Conservation (phyloP, 2,329 filamentous ascomycete genomes). For the Alternaria triticimaculans region DNA sequence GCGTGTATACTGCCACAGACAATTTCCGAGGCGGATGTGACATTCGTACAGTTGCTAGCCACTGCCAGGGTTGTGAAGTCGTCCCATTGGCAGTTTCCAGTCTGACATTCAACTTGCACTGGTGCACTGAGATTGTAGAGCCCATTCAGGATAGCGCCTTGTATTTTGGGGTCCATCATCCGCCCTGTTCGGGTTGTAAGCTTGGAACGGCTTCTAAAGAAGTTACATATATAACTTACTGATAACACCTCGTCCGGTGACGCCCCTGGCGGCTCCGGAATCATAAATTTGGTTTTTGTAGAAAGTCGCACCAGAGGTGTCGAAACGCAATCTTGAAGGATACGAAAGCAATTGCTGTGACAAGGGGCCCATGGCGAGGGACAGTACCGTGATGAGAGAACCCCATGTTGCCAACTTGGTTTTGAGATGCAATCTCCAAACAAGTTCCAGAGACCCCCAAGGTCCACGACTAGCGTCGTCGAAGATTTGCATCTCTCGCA, state of each 20-base stretch:
- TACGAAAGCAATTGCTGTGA: constrained; percentile 5
- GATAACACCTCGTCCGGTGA: neutral
- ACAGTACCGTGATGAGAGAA: neutral
- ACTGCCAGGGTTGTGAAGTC: neutral
- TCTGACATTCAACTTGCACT: neutral
- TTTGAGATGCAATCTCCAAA: constrained; percentile 1
- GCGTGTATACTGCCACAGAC: neutral
- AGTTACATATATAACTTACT: too few species aligned
- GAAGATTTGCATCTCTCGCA: constrained; percentile 31
- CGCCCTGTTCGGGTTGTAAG: neutral
- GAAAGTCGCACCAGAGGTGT: neutral
- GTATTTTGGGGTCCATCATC: constrained; percentile 1
- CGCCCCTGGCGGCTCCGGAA: neutral
- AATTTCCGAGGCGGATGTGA: neutral
- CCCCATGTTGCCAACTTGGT: constrained; percentile 4
- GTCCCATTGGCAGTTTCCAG: constrained; percentile 5
- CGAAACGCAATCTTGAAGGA: neutral
- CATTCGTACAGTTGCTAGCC: neutral
- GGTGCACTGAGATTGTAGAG: constrained; percentile 8
- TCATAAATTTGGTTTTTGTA: neutral
- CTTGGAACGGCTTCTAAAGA: neutral
- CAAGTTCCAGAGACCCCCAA: constrained; percentile 9
- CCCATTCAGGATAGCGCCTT: constrained; percentile 1
- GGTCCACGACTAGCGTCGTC: constrained; percentile 41
- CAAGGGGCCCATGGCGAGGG: constrained; percentile 5